Evolutionary conservation across 345 rosid species (phyloP).

Genomic region (Diplotaxis tenuifolia): DNA sequence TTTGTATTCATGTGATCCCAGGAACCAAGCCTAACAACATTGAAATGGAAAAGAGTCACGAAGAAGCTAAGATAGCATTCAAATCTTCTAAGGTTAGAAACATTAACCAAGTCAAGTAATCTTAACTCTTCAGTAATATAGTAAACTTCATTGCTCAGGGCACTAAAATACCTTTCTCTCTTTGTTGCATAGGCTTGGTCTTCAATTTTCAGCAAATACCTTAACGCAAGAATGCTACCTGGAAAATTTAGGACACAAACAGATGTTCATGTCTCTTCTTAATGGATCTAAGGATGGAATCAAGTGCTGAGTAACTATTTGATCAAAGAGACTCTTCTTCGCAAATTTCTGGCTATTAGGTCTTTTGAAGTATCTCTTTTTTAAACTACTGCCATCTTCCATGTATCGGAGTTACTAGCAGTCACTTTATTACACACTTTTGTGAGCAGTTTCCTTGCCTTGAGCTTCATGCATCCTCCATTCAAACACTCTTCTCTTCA

Average conservation of each 20-base stretch:
- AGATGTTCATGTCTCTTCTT: conserved; percentile 61
- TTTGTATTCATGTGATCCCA: not conserved
- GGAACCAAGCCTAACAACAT: conserved; percentile 20
- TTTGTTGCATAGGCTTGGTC: conserved; percentile 2
- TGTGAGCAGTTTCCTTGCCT: conserved; percentile 8
- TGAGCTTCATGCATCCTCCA: too few species aligned
- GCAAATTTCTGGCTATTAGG: not conserved
- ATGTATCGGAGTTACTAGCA: conserved; percentile 13
- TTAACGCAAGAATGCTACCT: conserved; percentile 35
- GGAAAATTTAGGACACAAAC: conserved; percentile 64
- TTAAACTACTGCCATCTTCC: not conserved
- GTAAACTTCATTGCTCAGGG: conserved; percentile 9
- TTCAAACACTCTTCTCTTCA: too few species aligned
- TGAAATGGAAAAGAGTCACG: conserved; percentile 8
- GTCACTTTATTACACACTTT: not conserved
- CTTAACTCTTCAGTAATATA: not conserved
- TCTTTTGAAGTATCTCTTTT: not conserved
- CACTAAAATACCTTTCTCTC: conserved; percentile 18
- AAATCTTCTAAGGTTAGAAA: conserved; percentile 18
- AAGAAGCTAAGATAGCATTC: conserved; percentile 7
- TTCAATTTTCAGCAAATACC: conserved; percentile 21
- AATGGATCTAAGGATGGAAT: conserved; percentile 64
- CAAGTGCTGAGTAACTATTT: too few species aligned
- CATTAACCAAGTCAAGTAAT: conserved; percentile 7
- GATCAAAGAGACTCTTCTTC: too few species aligned